A percentile compares a stretch with the other conserved stretches of the same genome.
phyloP scores from a whole-genome alignment of 2,329 filamentous ascomycete species.

The Aureobasidium sp. region DNA sequence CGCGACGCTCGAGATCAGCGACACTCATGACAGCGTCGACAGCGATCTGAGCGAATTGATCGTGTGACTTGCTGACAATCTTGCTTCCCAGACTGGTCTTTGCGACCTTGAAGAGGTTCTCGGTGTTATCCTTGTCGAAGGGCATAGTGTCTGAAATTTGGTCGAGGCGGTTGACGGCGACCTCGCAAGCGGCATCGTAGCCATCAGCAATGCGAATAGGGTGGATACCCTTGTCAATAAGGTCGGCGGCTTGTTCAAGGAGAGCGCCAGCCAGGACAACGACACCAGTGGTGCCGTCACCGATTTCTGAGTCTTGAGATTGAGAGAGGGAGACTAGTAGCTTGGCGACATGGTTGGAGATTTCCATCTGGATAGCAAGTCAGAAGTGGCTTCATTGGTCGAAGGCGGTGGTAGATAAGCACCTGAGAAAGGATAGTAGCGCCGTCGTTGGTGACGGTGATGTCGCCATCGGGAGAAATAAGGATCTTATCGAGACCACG shows the following conservation, averaged over 20 bases:
- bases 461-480: slow-evolving; percentile 96
- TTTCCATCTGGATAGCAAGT: slow-evolving; percentile 68
- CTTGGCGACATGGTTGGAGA: slow-evolving; percentile 96
- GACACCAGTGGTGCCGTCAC: slow-evolving; percentile 95
- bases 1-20: slow-evolving; percentile 88
- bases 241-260: slow-evolving; percentile 89
- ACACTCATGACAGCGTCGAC: slow-evolving; percentile 96
- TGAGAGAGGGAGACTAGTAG: slow-evolving; percentile 94
- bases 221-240: slow-evolving; percentile 99
- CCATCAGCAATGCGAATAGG: slow-evolving; percentile 97
- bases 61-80: slow-evolving; percentile 97
- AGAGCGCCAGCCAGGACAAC: slow-evolving; percentile 92
- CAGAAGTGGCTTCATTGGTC: neutral
- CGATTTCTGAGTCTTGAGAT: slow-evolving; percentile 98
- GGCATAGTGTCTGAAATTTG: slow-evolving; percentile 85
- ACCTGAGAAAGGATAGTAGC: slow-evolving; percentile 85
- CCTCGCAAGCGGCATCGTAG: slow-evolving; percentile 95
- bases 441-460: slow-evolving; percentile 98
- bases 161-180: slow-evolving; percentile 87
- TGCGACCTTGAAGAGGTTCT: slow-evolving; percentile 88
- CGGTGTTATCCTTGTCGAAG: slow-evolving; percentile 71
- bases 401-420: slow-evolving; percentile 20
- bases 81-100: slow-evolving; percentile 96
- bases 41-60: slow-evolving; percentile 95
- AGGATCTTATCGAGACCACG: slow-evolving; percentile 98